Percentiles rank a stretch among this genome's conserved stretches.
These are phyloP conservation scores for Colletotrichum sidae DNA, from an alignment of 2,329 filamentous ascomycete species.

Conservation along the genomic window DNA sequence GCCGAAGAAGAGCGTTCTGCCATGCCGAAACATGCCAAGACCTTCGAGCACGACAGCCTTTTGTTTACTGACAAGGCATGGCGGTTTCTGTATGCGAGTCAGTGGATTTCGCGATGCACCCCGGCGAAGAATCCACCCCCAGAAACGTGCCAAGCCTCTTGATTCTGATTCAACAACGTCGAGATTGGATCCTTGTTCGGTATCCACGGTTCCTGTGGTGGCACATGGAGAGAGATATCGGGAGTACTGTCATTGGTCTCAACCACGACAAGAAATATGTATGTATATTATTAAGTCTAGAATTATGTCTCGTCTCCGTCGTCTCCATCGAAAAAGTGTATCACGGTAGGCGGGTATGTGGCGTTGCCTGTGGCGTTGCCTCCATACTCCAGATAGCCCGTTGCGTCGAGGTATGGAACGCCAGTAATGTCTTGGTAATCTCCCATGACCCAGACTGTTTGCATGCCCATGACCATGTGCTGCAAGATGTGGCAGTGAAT, in stretches of 20 bases:
- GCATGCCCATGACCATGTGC: conserved; percentile 68
- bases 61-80: background rate
- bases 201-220: background rate
- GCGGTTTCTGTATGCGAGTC: conserved; percentile 11
- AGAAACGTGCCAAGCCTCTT: background rate
- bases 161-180: background rate
- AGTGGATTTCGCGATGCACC: background rate
- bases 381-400: conserved; percentile 57
- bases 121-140: conserved; percentile 7
- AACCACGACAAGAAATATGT: background rate
- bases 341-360: conserved; percentile 36
- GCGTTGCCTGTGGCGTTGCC: conserved; percentile 58
- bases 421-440: conserved; percentile 39
- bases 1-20: too few relatives aligned
- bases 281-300: conserved; percentile 14
- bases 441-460: conserved; percentile 43
- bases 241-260: background rate
- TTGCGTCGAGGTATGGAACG: conserved; percentile 47
- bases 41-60: conserved; percentile 9
- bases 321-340: conserved; percentile 28
- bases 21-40: conserved; percentile 2
- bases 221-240: background rate
- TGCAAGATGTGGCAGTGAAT: conserved; percentile 70
- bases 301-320: background rate
- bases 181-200: background rate